Conservation (phyloP, 1,284 basidiomycete genomes). For the Trametes polyzona region DNA sequence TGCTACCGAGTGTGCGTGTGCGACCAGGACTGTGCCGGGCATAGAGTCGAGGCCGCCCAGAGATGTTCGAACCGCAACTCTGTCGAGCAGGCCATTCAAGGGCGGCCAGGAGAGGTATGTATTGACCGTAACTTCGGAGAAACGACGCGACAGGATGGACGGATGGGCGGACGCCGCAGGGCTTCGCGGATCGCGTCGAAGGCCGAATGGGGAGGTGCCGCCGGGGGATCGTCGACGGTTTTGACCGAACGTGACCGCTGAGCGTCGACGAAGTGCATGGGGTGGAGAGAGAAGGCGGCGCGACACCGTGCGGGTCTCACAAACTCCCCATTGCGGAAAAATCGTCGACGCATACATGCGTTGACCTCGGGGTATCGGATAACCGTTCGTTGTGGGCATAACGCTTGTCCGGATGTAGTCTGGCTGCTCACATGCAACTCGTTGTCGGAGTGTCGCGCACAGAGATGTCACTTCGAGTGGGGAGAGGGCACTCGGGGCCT, state of each 20-base stretch:
- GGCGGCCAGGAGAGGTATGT: not conserved
- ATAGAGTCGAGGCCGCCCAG: not conserved
- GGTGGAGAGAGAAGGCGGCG: not conserved
- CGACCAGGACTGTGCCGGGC: not conserved
- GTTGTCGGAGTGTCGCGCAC: no score
- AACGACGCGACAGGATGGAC: not conserved
- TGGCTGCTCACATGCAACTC: no score
- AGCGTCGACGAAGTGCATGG: not conserved
- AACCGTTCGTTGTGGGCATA: no score
- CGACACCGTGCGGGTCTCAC: not conserved
- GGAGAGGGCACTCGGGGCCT: not conserved
- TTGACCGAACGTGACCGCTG: not conserved
- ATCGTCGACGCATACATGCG: no score
- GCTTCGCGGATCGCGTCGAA: not conserved
- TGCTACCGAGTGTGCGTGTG: not conserved
- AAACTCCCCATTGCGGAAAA: no score
- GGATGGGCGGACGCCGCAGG: not conserved
- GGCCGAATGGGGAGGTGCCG: not conserved
- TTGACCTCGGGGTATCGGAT: no score
- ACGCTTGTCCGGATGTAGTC: no score
- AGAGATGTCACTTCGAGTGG: no score
- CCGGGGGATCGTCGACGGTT: not conserved
- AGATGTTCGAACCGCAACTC: constrained; percentile 5
- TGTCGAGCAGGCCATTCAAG: constrained; percentile 1
- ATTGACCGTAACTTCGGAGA: constrained; percentile 3